phyloP scores from a whole-genome alignment of 1,139 yeast genomes.

The Kluyveromyces sp. region DNA sequence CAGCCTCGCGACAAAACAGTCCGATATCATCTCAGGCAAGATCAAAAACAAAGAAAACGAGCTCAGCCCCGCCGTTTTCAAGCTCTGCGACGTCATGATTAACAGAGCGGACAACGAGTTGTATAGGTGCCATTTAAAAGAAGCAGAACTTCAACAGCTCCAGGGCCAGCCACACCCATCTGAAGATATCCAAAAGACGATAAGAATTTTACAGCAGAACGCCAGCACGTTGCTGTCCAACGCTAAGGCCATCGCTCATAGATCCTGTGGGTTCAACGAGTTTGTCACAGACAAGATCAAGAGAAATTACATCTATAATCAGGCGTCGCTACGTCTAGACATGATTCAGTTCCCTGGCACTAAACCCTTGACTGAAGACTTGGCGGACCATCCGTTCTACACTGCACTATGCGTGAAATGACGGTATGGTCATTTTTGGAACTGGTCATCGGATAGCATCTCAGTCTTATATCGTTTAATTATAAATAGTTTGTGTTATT shows the following conservation, averaged over 20 bases:
- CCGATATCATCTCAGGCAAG: slow-evolving; percentile 13
- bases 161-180: background rate
- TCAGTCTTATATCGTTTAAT: too few species aligned
- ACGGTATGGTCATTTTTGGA: too few species aligned
- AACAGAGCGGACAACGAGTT: slow-evolving; percentile 26
- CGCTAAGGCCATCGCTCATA: slow-evolving; percentile 21
- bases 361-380: slow-evolving; percentile 9
- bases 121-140: slow-evolving; percentile 17
- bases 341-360: slow-evolving; percentile 9
- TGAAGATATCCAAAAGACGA: slow-evolving; percentile 10
- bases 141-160: background rate
- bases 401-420: background rate
- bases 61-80: slow-evolving; percentile 24
- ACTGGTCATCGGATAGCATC: too few species aligned
- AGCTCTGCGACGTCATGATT: slow-evolving; percentile 23
- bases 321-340: slow-evolving; percentile 17
- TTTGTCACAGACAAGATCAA: slow-evolving; percentile 26
- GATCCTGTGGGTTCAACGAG: slow-evolving; percentile 29
- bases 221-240: slow-evolving; percentile 21
- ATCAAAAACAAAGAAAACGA: slow-evolving; percentile 13
- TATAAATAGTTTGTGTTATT: too few species aligned
- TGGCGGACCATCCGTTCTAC: slow-evolving; percentile 15
- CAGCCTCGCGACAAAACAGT: slow-evolving; percentile 14
- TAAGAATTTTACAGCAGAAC: slow-evolving; percentile 21
- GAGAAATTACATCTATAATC: slow-evolving; percentile 26